phyloP scores from a whole-genome alignment of 495 filamentous ascomycete genomes.

The Parathielavia hyrcaniae region DNA sequence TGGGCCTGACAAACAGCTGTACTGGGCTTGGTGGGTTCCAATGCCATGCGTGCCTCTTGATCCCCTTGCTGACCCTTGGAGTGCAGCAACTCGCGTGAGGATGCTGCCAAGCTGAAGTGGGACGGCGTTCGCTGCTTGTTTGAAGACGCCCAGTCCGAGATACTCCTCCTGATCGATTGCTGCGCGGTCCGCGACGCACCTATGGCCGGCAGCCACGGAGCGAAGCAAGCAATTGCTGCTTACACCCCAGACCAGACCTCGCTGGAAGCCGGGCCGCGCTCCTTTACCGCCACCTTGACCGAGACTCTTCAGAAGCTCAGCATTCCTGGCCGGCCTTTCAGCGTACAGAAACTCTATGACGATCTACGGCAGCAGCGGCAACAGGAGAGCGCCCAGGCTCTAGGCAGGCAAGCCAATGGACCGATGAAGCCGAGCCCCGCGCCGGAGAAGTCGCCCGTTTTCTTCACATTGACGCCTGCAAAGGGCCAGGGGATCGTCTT shows the following conservation, averaged over 20 bases:
- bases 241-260: conserved; percentile 45
- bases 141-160: conserved; percentile 46
- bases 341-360: conserved; percentile 45
- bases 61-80: conserved; percentile 12
- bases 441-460: conserved; percentile 40
- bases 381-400: conserved; percentile 37
- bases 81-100: conserved; percentile 37
- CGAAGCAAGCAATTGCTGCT: conserved; percentile 52
- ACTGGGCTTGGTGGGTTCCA: conserved; percentile 51
- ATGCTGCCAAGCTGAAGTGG: conserved; percentile 44
- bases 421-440: conserved; percentile 32
- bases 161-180: conserved; percentile 45
- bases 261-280: conserved; percentile 40
- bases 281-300: conserved; percentile 46
- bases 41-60: neutral
- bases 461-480: conserved; percentile 45
- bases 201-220: conserved; percentile 39
- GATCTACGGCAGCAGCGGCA: conserved; percentile 41
- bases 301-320: conserved; percentile 45
- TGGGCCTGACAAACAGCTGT: conserved; percentile 47
- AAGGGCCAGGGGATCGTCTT: conserved; percentile 44
- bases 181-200: conserved; percentile 42
- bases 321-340: conserved; percentile 42
- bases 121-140: conserved; percentile 46
- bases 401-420: conserved; percentile 40